A percentile compares a stretch with the other conserved stretches of the same genome.
Evolutionary conservation across 345 rosid genomes (phyloP).

Genomic region (thale cress (Arabidopsis thaliana)): TAIR10.1 NC_003076.8:185001-185500

Average conservation of each 20-base stretch:
- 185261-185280: neutral
- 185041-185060: conserved; percentile 85
- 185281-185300: conserved; percentile 22
- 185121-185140: neutral
- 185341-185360: neutral
- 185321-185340: neutral
- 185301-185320: neutral
- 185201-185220: conserved; percentile 4
- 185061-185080: conserved; percentile 62
- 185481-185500: conserved; percentile 81
- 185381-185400: neutral
- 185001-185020: conserved; percentile 84
- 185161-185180: neutral
- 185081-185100: conserved; percentile 28
- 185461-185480: conserved; percentile 66
- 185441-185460: conserved; percentile 63
- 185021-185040: conserved; percentile 83
- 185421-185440: conserved; percentile 78
- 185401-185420: conserved; percentile 54
- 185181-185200: neutral
- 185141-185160: conserved; percentile 2
- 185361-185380: conserved; percentile 11
- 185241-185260: neutral
- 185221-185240: neutral
- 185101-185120: neutral